Base-by-base conservation (phyloP, 2,329 filamentous ascomycete genomes). In the Spiromastix sp. region DNA sequence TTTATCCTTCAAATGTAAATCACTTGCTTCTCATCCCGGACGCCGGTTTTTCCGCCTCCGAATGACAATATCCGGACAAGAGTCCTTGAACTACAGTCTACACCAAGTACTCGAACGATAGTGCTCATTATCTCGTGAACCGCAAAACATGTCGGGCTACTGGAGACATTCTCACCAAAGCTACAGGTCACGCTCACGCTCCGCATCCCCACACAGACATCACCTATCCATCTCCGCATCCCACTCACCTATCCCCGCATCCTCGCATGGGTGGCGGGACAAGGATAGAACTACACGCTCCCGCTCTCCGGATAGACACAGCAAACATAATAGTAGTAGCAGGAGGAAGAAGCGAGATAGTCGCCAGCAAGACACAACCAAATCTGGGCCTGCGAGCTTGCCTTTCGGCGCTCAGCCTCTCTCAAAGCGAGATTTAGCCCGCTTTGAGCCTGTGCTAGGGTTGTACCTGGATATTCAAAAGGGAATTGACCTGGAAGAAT, bases 401-500 rank as follows among this genome's bases (percentile, higher is more conserved):
- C 86, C 86, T 0, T 79, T 76, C 48, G 66, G 70, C 34, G 77
- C 83, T 3, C 70, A 71, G 9, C 65, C 67, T 28, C 67, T 95
- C 4, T 72, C 71, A 5, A 87, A 81, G 51, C 67, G 71, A 35
- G 83, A 93, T 45, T 66, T 81, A n/a, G 57, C 63, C 1, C 48
- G 61, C 0, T 86, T 85, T 50, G 70, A 72, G 42, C 72, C 81
- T 0, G 66, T 95, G 40, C 84, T 95, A 43, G 83, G 79, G 11
- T 74, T 83, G 31, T 96, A 95, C 49, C 70, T 96, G 17, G 82
- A 87, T 48, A 73, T 94, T 21, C 89, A 96, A 59, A 95, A 95
- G 61, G 70, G 77, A 25, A 70, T 82, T 26, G 63, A 79, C 35
- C 63, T 93, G 1, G 68, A 77, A 12, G 70, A 74, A 7, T 66